These are phyloP conservation scores for Leishmania aethiopica DNA, from an alignment of 208 protist genomes.

Conservation along the genomic window DNA sequence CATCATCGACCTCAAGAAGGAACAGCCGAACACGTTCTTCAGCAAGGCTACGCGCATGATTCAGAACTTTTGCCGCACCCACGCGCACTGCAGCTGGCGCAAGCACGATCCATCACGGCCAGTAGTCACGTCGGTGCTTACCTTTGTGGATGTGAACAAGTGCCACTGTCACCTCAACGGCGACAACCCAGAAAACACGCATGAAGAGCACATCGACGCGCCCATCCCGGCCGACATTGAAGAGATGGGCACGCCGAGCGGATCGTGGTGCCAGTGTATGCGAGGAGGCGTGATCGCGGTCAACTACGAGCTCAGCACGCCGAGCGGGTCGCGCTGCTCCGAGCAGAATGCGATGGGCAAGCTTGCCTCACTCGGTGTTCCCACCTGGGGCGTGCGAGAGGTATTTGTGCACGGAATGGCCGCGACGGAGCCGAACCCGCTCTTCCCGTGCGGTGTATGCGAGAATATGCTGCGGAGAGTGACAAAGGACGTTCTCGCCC, in stretches of 20 bases:
- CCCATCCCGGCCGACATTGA: constrained; percentile 19
- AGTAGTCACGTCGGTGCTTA: constrained; percentile 87
- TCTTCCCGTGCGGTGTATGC: constrained; percentile 91
- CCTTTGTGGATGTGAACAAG: constrained; percentile 73
- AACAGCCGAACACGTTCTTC: constrained; percentile 63
- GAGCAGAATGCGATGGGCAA: constrained; percentile 92
- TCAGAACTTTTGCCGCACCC: constrained; percentile 36
- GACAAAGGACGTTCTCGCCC: constrained; percentile 63
- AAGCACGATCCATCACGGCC: constrained; percentile 81
- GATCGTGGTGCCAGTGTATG: constrained; percentile 79
- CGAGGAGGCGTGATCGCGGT: constrained; percentile 75
- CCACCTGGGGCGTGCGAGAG: constrained; percentile 81
- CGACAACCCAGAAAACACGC: constrained; percentile 16
- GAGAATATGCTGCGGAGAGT: constrained; percentile 92
- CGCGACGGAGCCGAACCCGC: constrained; percentile 78
- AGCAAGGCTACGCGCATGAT: constrained; percentile 47
- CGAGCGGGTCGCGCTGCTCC: constrained; percentile 88
- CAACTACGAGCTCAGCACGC: constrained; percentile 92
- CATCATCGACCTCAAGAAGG: constrained; percentile 62
- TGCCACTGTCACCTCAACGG: constrained; percentile 58
- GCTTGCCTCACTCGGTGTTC: constrained; percentile 73
- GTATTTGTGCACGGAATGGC: constrained; percentile 86
- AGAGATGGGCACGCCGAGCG: constrained; percentile 38
- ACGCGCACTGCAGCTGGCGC: constrained; percentile 86
- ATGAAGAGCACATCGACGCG: constrained; percentile 18